Evolutionary conservation across 2,329 filamentous ascomycete species (phyloP), one percentile per base, ranked within the genome.

Genomic region (Fusarium musae): DNA sequence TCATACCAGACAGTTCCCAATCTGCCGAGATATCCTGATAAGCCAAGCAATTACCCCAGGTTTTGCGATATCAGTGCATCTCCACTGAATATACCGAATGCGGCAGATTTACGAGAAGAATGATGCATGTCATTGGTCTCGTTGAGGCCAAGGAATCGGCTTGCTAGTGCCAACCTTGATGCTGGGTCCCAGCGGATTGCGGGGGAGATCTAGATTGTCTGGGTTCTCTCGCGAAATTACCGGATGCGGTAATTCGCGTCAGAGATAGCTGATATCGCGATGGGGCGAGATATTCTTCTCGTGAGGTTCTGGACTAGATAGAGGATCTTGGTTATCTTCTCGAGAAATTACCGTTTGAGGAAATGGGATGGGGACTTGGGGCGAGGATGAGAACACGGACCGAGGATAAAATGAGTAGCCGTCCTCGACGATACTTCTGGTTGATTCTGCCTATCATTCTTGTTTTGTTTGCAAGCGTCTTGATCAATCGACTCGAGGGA

Each of bases 341-440:
- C 59, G 23, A 0, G 30, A 37, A 61, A 57, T 57, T 58, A 0
- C 59, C 37, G 5, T 28, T 57, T 57, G 19, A 5, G 49, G 59
- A 42, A 61, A 58, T 26, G 10, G 3, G 2, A 58, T 26, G 10
- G 4, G 2, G 4, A 7, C 2, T 23, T 30, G 42, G 30, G 59
- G 16, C 8, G 26, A 60, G 17, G 34, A 32, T 36, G 39, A 36
- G 9, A 28, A 67, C 39, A 36, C 64, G 53, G 62, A 10, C 64
- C 63, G 64, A 67, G 64, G 64, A 67, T 67, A 67, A 46, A 67
- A 67, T 43, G 43, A 67, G 37, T 67, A 67, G 34, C 64, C 63
- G 64, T 52, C 64, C 64, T 67, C 49, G 21, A 34, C 30, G 37
- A 28, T 46, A 52, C 44, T 40, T 59, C 11, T 19, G 17, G 15